Evolutionary conservation across 257 asterid genomes (phyloP), one percentile per base, ranked within the genome.

Genomic region (Solanum gandarillasii): DNA sequence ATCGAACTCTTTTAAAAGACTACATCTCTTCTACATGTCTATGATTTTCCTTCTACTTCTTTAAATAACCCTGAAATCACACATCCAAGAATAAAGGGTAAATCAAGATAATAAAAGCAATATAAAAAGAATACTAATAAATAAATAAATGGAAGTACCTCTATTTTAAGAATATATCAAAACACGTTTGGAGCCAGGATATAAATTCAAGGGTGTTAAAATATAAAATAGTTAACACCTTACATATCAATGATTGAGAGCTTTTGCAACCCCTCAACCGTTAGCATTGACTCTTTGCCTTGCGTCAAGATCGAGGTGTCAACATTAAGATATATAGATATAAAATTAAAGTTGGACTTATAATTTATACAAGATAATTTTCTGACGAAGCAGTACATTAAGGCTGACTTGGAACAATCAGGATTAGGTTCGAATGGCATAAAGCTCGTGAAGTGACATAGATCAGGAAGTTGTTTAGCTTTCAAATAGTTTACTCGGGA

Each of bases 331-430:
- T 43, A 43, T 12, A 43, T 43, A 43, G 5, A 12, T 43, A 43
- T 12, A 43, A 10, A 41, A 41, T 41, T 41, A 41, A 41, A 41
- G 13, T 41, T 41, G 14, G 48, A 41, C 5, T 41, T 41, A 11
- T 11, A 41, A 41, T 46, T 46, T 43, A 43, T 43, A 43, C 52
- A 12, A 43, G 2, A 46, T 46, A 46, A 46, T 12, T 46, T 46
- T 46, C 1, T 12, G 18, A 46, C 18, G 2, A 46, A 46, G 6
- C 0, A 4, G 55, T 46, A 4, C 0, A 46, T 0, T 27, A 35
- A 46, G 4, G 41, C n/a, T 55, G 60, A 84, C 58, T 68, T 62
- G 76, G 58, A 39, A 12, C 87, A 84, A 84, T 84, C 58, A 35
- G 38, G 35, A 62, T 84, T 12, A 5, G 75, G 55, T 20, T 34